Percentiles rank a stretch among this genome's conserved stretches.
These are phyloP conservation scores for Cercospora zeina DNA, from an alignment of 2,329 filamentous ascomycete species.

Conservation along the genomic window DNA sequence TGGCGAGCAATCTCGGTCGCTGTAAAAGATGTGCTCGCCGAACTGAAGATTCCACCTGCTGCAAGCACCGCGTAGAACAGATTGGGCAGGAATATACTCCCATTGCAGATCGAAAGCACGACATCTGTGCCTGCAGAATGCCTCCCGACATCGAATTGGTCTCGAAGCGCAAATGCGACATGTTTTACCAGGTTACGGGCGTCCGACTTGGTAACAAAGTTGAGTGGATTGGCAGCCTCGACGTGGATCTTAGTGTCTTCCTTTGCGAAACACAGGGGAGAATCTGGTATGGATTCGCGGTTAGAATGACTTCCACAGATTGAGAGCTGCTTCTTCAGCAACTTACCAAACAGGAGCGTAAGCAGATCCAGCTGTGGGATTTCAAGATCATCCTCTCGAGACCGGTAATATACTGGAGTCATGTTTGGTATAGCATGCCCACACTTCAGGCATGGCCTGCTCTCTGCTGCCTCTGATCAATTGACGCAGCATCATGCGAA, in stretches of 20 bases:
- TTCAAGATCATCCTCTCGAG: constrained; percentile 15
- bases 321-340: neutral
- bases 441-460: neutral
- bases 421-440: neutral
- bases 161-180: constrained; percentile 57
- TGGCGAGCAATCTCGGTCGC: constrained; percentile 53
- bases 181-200: constrained; percentile 53
- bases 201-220: constrained; percentile 54
- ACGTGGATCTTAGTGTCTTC: constrained; percentile 57
- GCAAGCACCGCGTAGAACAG: constrained; percentile 59
- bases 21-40: constrained; percentile 53
- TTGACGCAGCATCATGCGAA: neutral
- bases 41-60: constrained; percentile 59
- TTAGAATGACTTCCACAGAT: neutral
- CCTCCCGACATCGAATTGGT: constrained; percentile 53
- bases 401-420: constrained; percentile 5
- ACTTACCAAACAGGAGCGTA: constrained; percentile 44
- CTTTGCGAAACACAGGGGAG: constrained; percentile 37
- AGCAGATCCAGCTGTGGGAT: constrained; percentile 43
- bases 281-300: neutral
- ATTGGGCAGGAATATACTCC: constrained; percentile 55
- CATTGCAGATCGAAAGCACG: constrained; percentile 57
- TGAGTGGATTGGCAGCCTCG: constrained; percentile 56
- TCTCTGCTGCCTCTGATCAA: neutral
- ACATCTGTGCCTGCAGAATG: constrained; percentile 53